These are phyloP conservation scores for Leccinum longicurvipes DNA, from an alignment of 768 basidiomycete species.

Conservation along the genomic window DNA sequence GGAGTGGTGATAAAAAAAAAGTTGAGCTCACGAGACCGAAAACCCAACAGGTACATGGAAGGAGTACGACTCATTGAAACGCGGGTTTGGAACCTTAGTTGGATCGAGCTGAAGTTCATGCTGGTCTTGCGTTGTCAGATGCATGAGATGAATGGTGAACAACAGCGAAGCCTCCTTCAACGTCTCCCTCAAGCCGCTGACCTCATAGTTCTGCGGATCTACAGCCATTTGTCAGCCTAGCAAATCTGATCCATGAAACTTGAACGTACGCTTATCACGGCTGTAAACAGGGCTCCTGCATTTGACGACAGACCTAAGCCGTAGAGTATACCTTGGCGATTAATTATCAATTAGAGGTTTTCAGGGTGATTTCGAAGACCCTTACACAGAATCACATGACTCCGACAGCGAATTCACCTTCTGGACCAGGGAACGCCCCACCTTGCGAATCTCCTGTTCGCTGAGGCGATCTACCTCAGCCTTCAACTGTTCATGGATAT, in stretches of 20 bases:
- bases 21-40: constrained; percentile 21
- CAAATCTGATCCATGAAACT: not conserved
- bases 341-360: not conserved
- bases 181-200: constrained; percentile 18
- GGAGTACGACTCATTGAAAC: constrained; percentile 25
- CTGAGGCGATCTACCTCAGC: constrained; percentile 8
- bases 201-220: constrained; percentile 16
- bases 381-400: constrained; percentile 19
- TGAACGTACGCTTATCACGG: constrained; percentile 4
- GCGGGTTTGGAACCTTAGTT: constrained; percentile 19
- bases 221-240: not conserved
- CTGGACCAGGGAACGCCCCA: constrained; percentile 10
- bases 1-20: not conserved
- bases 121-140: constrained; percentile 28
- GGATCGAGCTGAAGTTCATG: constrained; percentile 29
- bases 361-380: not conserved
- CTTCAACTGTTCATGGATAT: constrained; percentile 11
- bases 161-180: constrained; percentile 19
- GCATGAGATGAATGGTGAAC: constrained; percentile 28
- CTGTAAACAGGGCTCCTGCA: not conserved
- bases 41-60: constrained; percentile 23
- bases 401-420: constrained; percentile 18
- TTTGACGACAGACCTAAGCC: constrained; percentile 6
- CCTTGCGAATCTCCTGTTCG: constrained; percentile 17
- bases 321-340: constrained; percentile 15